These are phyloP conservation scores for Hypoxylon rubiginosum DNA, from an alignment of 2,329 filamentous ascomycete genomes.

Conservation along the genomic window DNA sequence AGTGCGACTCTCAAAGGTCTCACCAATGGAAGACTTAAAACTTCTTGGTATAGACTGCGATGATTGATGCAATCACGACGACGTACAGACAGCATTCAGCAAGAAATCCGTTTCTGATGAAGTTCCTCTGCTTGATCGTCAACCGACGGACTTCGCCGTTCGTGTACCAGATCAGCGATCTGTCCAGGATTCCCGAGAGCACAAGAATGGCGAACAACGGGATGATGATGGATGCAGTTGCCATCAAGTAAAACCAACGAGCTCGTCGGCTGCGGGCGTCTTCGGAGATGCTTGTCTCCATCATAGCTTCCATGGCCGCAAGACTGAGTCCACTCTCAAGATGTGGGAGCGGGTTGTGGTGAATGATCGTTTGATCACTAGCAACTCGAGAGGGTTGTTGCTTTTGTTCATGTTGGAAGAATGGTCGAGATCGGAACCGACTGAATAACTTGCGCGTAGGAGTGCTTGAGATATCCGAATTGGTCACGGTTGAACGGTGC, in stretches of 20 bases:
- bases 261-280: conserved; percentile 51
- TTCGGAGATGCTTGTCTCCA: conserved; percentile 42
- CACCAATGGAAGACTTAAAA: conserved; percentile 1
- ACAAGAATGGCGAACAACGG: conserved; percentile 63
- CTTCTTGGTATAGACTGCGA: conserved; percentile 42
- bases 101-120: conserved; percentile 48
- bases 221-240: conserved; percentile 58
- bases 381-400: conserved; percentile 10
- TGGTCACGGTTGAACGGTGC: not conserved
- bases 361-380: conserved; percentile 1
- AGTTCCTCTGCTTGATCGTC: conserved; percentile 54
- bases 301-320: conserved; percentile 4
- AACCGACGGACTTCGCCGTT: conserved; percentile 60
- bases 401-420: not conserved
- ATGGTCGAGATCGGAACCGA: not conserved
- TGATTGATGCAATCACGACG: conserved; percentile 31
- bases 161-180: conserved; percentile 63
- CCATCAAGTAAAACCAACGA: conserved; percentile 57
- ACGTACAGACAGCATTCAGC: conserved; percentile 39
- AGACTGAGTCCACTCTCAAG: conserved; percentile 28
- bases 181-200: conserved; percentile 60
- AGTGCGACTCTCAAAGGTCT: not conserved
- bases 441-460: not conserved
- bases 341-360: not conserved
- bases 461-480: conserved; percentile 6